These are phyloP conservation scores for Dictyostelium purpureum DNA, from an alignment of 78 protist species.

Conservation along the genomic window DNA sequence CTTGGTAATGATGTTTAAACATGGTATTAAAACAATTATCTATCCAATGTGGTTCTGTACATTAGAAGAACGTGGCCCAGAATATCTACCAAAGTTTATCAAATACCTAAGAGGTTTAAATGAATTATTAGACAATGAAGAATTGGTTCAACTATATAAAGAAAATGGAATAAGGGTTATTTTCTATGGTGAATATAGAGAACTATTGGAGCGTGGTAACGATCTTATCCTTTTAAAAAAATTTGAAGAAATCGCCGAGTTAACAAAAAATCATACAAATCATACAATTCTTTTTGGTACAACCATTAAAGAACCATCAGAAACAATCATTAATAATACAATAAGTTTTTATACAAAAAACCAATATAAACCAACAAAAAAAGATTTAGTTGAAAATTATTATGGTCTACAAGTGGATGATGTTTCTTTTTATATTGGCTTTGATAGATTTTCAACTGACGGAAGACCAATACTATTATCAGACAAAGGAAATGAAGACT, in stretches of 20 bases:
- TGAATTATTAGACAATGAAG: background rate
- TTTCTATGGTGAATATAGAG: constrained; percentile 51
- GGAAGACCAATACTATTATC: constrained; percentile 46
- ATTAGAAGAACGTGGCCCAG: constrained; percentile 37
- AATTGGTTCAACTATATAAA: background rate
- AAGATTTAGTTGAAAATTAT: constrained; percentile 23
- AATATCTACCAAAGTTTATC: constrained; percentile 54
- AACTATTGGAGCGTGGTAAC: constrained; percentile 7
- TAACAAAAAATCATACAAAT: background rate
- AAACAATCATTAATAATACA: background rate
- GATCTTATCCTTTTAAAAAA: background rate
- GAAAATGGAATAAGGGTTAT: constrained; percentile 17
- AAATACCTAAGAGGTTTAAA: constrained; percentile 40
- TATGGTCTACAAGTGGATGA: constrained; percentile 19
- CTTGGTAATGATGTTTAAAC: constrained; percentile 46
- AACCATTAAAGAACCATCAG: constrained; percentile 13
- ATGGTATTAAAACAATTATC: constrained; percentile 40
- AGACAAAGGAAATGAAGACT: constrained; percentile 37
- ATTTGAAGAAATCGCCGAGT: background rate
- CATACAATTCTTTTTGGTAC: constrained; percentile 50
- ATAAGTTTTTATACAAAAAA: constrained; percentile 2
- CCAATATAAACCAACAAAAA: constrained; percentile 8
- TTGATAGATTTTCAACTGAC: constrained; percentile 52
- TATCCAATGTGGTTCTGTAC: constrained; percentile 78
- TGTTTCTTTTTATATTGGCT: constrained; percentile 47